Base-by-base conservation (phyloP, 2,329 filamentous ascomycete species). In the Colletotrichum lindemuthianum region DNA sequence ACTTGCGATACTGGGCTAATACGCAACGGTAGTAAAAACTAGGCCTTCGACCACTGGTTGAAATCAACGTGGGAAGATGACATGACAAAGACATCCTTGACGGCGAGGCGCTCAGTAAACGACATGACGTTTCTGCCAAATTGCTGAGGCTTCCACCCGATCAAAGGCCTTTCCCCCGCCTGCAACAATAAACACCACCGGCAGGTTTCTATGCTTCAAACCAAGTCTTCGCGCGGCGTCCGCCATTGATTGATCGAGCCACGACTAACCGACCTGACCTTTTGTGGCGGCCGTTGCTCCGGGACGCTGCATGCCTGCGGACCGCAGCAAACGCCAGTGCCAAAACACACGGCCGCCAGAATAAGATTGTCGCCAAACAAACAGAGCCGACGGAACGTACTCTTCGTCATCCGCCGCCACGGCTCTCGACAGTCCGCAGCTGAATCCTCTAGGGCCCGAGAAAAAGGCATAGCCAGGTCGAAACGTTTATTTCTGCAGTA, bases 291-390 rank as follows among this genome's bases (percentile, higher is more conserved):
- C 51, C 52, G 58, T 61, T 65, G 61, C 61, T 52, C 45, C 47
- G 59, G 61, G 37, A 56, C 47, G 58, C 58, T 51, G 51, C 61
- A 65, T 65, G 47, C 58, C 61, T 56, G 52, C 33, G 36, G 45
- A 36, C 45, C 36, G 39, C 50, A 41, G 57, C 50, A 64, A 50
- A 54, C 50, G 24, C 50, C 56, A 55, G n/a, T 39, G 54, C 40
- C 60, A 64, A 49, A 64, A 64, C 56, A 64, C 12, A 44, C 33
- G 58, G 61, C 45, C 58, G 51, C 51, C 40, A 61, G 45, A 49
- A 33, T 61, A 56, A 61, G 58, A 61, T 61, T 65, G 51, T 34
- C 51, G 8, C 51, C 61, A 65, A 65, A 65, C 61, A 65, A 61
- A 65, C 41, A 61, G 32, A 52, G 24, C 43, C 58, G 51, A 48